A percentile compares a stretch with the other conserved stretches of the same genome.
Evolutionary conservation across 352 stramenopile genomes (phyloP).

Genomic region (Globisporangium alternatum): DNA sequence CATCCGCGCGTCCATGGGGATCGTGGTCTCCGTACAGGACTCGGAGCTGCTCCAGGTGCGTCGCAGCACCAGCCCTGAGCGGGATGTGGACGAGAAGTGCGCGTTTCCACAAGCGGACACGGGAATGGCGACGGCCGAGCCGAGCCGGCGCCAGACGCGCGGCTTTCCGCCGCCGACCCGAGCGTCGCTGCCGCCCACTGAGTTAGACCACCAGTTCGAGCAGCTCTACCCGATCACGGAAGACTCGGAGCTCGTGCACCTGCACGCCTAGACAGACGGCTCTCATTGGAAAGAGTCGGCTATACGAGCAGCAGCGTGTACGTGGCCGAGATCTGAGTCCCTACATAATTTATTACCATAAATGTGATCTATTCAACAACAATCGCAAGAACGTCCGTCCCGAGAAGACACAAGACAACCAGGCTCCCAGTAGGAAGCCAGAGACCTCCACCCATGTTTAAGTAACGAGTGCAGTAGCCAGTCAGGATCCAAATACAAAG

Average conservation of each 20-base stretch:
- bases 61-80: conserved; percentile 1
- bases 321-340: neutral
- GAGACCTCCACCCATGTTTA: neutral
- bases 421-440: neutral
- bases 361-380: neutral
- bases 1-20: neutral
- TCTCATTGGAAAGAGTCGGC: neutral
- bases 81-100: neutral
- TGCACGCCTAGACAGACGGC: conserved; percentile 12
- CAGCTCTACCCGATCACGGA: conserved; percentile 62
- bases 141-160: conserved; percentile 3
- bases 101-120: neutral
- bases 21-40: neutral
- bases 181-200: conserved; percentile 21
- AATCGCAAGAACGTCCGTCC: neutral
- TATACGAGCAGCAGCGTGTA: neutral
- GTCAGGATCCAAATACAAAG: neutral
- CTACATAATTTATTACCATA: conserved; percentile 1
- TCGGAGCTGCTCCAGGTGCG: neutral
- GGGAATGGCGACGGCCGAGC: neutral
- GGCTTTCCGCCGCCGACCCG: conserved; percentile 24
- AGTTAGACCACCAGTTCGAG: conserved; percentile 25
- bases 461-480: neutral
- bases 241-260: conserved; percentile 33
- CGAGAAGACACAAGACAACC: neutral